Conservation (phyloP, 1,139 yeast genomes). For the Cylindricascospora bacillispora region DNA sequence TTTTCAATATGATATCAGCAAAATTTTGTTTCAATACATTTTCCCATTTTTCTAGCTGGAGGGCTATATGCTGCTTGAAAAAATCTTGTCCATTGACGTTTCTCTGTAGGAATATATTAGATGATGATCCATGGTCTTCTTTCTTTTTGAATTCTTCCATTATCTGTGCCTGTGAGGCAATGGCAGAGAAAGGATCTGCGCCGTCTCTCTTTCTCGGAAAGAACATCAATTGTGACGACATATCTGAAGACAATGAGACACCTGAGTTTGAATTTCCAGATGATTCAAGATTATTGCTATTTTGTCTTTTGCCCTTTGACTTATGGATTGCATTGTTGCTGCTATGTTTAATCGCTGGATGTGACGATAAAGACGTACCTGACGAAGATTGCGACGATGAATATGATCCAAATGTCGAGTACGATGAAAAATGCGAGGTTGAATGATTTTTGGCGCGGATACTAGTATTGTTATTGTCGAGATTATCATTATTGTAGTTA, state of each 20-base stretch:
- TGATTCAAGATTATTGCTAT: neutral
- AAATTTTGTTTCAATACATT: conserved; percentile 8
- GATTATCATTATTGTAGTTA: neutral
- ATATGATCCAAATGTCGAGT: conserved; percentile 1
- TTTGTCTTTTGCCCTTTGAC: neutral
- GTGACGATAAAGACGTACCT: conserved; percentile 1
- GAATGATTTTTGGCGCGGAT: neutral
- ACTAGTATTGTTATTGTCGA: neutral
- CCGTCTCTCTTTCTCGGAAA: neutral
- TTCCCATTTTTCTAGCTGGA: conserved; percentile 11
- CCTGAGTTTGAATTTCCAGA: no score
- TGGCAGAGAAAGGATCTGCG: no score
- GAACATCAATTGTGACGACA: neutral
- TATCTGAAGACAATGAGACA: neutral
- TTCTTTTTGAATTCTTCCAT: neutral
- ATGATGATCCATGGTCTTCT: neutral
- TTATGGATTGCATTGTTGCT: neutral
- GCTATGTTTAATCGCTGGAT: conserved; percentile 1
- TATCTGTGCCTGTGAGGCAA: no score
- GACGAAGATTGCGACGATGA: conserved; percentile 4
- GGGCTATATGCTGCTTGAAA: conserved; percentile 10
- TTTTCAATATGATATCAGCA: conserved; percentile 7
- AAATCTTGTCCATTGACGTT: conserved; percentile 10
- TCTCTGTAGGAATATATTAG: no score
- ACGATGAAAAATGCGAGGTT: conserved; percentile 2